Base-by-base conservation (phyloP, 192 early-diverging fungal species). In the Entomortierella chlamydospora region DNA sequence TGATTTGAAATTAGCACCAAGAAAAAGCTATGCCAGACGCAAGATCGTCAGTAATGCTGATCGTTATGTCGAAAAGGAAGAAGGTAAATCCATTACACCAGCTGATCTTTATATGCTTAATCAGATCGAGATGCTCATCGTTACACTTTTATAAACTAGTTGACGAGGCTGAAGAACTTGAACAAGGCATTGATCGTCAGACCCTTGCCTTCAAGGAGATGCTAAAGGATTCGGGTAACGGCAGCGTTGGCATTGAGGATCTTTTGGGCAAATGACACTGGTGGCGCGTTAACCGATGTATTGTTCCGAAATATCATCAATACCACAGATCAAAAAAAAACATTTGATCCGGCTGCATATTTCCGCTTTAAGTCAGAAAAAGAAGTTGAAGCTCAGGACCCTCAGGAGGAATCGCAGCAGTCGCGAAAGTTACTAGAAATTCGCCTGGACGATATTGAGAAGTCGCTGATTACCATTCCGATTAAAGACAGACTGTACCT, bases 341-440 rank as follows among this genome's bases (percentile, higher is more conserved):
- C 76, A 41, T 79, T 79, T 43, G 76, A 79, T 42, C 76, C 76
- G 18, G 68, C 76, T 18, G 76, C 76, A 22, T 79, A 79, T 57
- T 70, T 79, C 42, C 67, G 68, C 25, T 79, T 79, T 68, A 79
- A 79, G 28, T 79, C 76, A 28, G 76, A 79, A 20, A 70, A 79
- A 57, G 76, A 70, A 22, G 68, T 79, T 6, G 76, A 79, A 28
- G 28, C 49, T 5, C 68, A 70, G 43, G 68, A 79, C 39, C 49
- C 61, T 42, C 42, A 64, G 33, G 76, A 70, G n/a, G 67, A 79
- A n/a, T 65, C 68, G 2, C 76, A 79, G 18, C 68, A 70, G 58
- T 51, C 68, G 10, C 61, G 76, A 23, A 79, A 79, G 34, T 18
- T 79, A 22, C 31, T 79, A 25, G 76, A 79, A 25, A 57, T 79